Evolutionary conservation across 352 stramenopile species (phyloP).

Genomic region (Peronospora belbahrii): DNA sequence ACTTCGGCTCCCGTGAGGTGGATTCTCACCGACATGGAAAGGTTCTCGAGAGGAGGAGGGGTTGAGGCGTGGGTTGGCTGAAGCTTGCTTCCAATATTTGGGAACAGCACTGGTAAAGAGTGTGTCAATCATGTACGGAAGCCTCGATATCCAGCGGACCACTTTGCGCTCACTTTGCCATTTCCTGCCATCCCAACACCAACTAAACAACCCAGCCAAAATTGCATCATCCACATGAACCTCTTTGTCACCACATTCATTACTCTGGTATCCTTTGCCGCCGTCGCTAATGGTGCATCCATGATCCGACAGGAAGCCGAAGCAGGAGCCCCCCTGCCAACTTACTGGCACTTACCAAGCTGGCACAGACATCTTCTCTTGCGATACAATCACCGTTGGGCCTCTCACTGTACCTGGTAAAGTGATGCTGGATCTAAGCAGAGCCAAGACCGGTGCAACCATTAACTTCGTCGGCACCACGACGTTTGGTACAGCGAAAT

Average conservation of each 20-base stretch:
- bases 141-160: too few relatives aligned
- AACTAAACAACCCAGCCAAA: too few relatives aligned
- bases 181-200: neutral
- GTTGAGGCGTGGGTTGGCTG: too few relatives aligned
- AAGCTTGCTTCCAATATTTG: too few relatives aligned
- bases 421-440: slow-evolving; percentile 27
- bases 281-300: slow-evolving; percentile 1
- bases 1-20: too few relatives aligned
- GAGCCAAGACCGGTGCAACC: slow-evolving; percentile 16
- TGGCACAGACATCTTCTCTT: slow-evolving; percentile 24
- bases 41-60: too few relatives aligned
- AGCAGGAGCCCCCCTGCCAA: slow-evolving; percentile 1
- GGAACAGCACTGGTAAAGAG: too few relatives aligned
- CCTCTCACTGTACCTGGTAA: slow-evolving; percentile 24
- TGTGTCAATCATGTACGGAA: too few relatives aligned
- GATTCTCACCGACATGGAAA: too few relatives aligned
- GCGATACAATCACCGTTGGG: slow-evolving; percentile 18
- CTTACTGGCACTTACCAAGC: slow-evolving; percentile 27
- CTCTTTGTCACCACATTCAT: slow-evolving; percentile 5
- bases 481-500: slow-evolving; percentile 25
- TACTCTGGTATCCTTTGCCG: neutral
- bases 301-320: slow-evolving; percentile 19
- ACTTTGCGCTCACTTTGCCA: slow-evolving; percentile 1
- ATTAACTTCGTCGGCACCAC: slow-evolving; percentile 29
- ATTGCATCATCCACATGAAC: slow-evolving; percentile 11